phyloP scores from a whole-genome alignment of 768 basidiomycete genomes.

The Dendrothele bispora region DNA sequence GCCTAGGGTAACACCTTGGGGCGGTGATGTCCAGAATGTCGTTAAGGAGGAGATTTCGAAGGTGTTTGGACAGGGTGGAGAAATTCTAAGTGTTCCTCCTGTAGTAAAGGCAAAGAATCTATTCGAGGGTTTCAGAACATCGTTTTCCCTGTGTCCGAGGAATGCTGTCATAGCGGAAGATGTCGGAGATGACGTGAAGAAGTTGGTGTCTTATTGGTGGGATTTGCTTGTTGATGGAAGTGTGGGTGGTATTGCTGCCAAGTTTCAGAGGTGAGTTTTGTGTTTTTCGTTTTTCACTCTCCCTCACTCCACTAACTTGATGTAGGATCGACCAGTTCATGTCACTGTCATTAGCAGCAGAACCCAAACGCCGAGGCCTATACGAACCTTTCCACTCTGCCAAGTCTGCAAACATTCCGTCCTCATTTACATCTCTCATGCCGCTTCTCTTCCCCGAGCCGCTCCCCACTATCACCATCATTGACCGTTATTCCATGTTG shows the following conservation, averaged over 20 bases:
- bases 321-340: conserved; percentile 74
- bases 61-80: conserved; percentile 44
- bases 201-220: conserved; percentile 59
- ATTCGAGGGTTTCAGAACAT: conserved; percentile 54
- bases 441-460: conserved; percentile 79
- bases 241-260: conserved; percentile 44
- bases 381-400: conserved; percentile 82
- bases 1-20: conserved; percentile 66
- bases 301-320: conserved; percentile 10
- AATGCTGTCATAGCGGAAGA: conserved; percentile 35
- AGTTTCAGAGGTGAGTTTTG: conserved; percentile 60
- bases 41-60: conserved; percentile 47
- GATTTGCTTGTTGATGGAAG: conserved; percentile 42
- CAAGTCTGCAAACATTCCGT: conserved; percentile 29
- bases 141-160: conserved; percentile 53
- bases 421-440: conserved; percentile 47
- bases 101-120: conserved; percentile 40
- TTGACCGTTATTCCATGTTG: conserved; percentile 65
- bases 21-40: conserved; percentile 52
- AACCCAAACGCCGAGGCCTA: conserved; percentile 69
- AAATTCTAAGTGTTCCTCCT: conserved; percentile 39
- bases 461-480: conserved; percentile 62
- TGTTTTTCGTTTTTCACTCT: conserved; percentile 2
- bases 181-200: conserved; percentile 43
- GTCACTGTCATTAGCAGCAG: conserved; percentile 73